These are phyloP conservation scores for Haplographium delicatum DNA, from an alignment of 495 filamentous ascomycete species.

Conservation along the genomic window DNA sequence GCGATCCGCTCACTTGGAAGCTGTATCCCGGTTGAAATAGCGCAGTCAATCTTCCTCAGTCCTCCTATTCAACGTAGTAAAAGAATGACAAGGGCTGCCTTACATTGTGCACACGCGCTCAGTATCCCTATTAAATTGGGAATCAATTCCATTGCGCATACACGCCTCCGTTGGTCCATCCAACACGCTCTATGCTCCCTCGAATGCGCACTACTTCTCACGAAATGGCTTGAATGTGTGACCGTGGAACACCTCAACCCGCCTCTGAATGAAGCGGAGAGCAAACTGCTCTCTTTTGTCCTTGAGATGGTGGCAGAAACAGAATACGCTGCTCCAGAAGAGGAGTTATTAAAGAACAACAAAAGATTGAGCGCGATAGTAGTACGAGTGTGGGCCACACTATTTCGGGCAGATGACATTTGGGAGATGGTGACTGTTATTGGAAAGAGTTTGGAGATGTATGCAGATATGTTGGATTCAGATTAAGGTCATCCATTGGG, in stretches of 20 bases:
- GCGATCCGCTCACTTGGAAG: slow-evolving; percentile 57
- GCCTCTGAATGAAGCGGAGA: not conserved
- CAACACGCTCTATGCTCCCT: slow-evolving; percentile 65
- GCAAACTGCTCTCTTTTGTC: not conserved
- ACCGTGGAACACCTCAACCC: slow-evolving; percentile 20
- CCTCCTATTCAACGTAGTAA: slow-evolving; percentile 53
- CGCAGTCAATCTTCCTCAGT: slow-evolving; percentile 51
- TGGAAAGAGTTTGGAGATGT: not conserved
- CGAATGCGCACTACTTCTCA: slow-evolving; percentile 62
- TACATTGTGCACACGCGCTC: slow-evolving; percentile 62
- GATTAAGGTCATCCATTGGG: too few relatives aligned
- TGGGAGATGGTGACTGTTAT: slow-evolving; percentile 2
- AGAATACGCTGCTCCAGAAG: not conserved
- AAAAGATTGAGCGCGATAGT: not conserved
- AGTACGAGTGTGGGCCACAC: not conserved
- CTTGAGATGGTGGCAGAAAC: slow-evolving; percentile 1
- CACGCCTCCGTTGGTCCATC: slow-evolving; percentile 64
- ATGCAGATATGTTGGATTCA: slow-evolving; percentile 4
- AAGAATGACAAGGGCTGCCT: slow-evolving; percentile 53
- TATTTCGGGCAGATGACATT: not conserved
- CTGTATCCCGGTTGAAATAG: slow-evolving; percentile 54
- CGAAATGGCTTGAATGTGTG: slow-evolving; percentile 47
- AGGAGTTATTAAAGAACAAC: not conserved
- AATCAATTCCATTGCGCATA: slow-evolving; percentile 61
- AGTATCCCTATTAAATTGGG: slow-evolving; percentile 62